Evolutionary conservation across 192 early-diverging fungal species (phyloP).

Genomic region (Chytriomyces confervae): DNA sequence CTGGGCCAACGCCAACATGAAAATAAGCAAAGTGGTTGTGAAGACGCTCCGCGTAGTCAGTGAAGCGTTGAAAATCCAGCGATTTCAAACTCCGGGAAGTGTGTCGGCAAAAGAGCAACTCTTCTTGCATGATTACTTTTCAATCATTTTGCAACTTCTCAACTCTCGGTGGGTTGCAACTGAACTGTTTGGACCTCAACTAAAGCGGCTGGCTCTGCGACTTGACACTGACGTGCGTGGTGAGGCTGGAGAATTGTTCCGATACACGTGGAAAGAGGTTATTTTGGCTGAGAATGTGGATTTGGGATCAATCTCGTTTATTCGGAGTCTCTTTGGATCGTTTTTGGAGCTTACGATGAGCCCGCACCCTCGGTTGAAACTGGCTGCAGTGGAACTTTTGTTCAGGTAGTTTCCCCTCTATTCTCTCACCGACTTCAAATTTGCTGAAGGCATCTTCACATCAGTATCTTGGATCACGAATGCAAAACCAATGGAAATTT

Average conservation of each 20-base stretch:
- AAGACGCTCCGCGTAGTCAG: constrained; percentile 44
- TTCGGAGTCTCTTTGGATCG: constrained; percentile 48
- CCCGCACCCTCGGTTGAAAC: constrained; percentile 46
- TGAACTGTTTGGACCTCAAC: constrained; percentile 64
- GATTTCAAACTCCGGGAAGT: constrained; percentile 15
- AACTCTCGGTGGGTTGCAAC: constrained; percentile 61
- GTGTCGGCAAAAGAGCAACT: constrained; percentile 31
- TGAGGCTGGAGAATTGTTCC: constrained; percentile 58
- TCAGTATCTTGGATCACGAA: constrained; percentile 47
- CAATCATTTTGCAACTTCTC: constrained; percentile 56
- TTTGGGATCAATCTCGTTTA: constrained; percentile 35
- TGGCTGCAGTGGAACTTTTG: constrained; percentile 51
- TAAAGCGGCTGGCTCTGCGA: constrained; percentile 59
- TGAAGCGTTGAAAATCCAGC: constrained; percentile 37
- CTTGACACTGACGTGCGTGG: constrained; percentile 68
- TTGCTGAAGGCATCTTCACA: constrained; percentile 7
- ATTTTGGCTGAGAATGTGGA: constrained; percentile 41
- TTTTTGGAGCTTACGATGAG: constrained; percentile 58
- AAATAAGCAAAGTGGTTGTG: constrained; percentile 41
- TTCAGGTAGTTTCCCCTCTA: constrained; percentile 30
- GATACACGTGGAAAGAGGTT: constrained; percentile 59
- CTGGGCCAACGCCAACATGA: constrained; percentile 50
- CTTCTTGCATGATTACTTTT: constrained; percentile 52
- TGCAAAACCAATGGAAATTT: constrained; percentile 44
- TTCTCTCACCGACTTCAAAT: constrained; percentile 17